phyloP scores from a whole-genome alignment of 192 early-diverging fungal genomes.

The Coemansia umbellata region DNA sequence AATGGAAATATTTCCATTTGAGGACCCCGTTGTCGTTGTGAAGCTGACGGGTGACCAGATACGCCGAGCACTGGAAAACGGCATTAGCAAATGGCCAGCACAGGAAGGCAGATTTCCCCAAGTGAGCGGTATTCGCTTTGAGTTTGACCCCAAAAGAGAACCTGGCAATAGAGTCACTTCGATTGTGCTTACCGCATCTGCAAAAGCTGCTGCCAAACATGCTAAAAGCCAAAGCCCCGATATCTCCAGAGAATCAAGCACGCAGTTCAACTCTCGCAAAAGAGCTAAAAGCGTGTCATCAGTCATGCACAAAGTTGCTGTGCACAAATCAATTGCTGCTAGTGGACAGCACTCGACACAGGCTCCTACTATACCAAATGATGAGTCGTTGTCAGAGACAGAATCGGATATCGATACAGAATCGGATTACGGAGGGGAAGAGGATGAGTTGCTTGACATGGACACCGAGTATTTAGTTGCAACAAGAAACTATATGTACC shows the following conservation, averaged over 20 bases:
- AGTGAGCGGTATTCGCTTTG: conserved; percentile 58
- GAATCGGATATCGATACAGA: conserved; percentile 25
- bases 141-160: conserved; percentile 52
- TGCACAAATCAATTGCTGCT: conserved; percentile 18
- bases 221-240: not conserved
- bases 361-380: not conserved
- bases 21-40: conserved; percentile 64
- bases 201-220: conserved; percentile 19
- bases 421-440: conserved; percentile 34
- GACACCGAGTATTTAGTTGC: conserved; percentile 50
- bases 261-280: not conserved
- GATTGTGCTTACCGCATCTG: conserved; percentile 37
- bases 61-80: conserved; percentile 60
- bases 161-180: conserved; percentile 54
- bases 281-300: conserved; percentile 1
- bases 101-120: conserved; percentile 70
- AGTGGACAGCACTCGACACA: not conserved
- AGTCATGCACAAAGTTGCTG: conserved; percentile 16
- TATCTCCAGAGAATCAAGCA: not conserved
- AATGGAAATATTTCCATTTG: conserved; percentile 65
- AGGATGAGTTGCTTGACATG: conserved; percentile 50
- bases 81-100: conserved; percentile 61
- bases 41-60: conserved; percentile 58
- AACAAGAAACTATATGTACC: conserved; percentile 62
- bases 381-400: conserved; percentile 6